These are phyloP conservation scores for Chrysoporthe puriensis DNA, from an alignment of 2,329 filamentous ascomycete species.

Conservation along the genomic window DNA sequence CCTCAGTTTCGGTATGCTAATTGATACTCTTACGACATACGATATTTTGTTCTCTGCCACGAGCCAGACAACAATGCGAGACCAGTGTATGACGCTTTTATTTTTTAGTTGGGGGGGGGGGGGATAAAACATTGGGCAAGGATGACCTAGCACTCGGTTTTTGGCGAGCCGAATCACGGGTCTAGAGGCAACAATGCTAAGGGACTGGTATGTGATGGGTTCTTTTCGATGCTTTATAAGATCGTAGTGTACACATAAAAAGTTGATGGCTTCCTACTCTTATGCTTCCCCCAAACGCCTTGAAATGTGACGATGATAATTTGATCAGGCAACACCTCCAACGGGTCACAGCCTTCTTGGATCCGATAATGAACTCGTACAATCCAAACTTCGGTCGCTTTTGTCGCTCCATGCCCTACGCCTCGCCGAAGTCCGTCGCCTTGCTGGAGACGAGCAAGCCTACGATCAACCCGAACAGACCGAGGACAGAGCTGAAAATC, in stretches of 20 bases:
- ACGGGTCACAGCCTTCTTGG: background rate
- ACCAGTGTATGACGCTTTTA: background rate
- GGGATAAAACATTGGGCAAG: background rate
- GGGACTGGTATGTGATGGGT: background rate
- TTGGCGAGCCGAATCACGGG: background rate
- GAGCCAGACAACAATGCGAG: background rate
- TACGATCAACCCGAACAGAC: conserved; percentile 94
- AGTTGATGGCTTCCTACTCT: conserved; percentile 25
- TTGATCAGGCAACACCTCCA: conserved; percentile 10
- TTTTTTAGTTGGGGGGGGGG: no score
- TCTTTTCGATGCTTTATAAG: conserved; percentile 13
- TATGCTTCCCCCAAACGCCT: conserved; percentile 29
- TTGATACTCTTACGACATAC: background rate
- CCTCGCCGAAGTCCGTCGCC: conserved; percentile 70
- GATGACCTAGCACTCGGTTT: background rate
- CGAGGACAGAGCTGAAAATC: conserved; percentile 97
- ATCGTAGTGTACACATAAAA: conserved; percentile 25
- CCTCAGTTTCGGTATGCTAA: background rate
- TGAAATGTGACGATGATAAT: conserved; percentile 30
- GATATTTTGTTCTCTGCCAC: background rate
- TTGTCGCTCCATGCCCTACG: conserved; percentile 23
- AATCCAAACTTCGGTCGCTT: background rate
- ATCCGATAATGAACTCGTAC: conserved; percentile 15
- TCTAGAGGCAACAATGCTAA: conserved; percentile 6
- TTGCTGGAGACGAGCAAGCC: conserved; percentile 87